Percentiles rank a stretch among this genome's conserved stretches.
Conservation (phyloP, 306 rosid genomes). For the Cucurbita moschata region DNA sequence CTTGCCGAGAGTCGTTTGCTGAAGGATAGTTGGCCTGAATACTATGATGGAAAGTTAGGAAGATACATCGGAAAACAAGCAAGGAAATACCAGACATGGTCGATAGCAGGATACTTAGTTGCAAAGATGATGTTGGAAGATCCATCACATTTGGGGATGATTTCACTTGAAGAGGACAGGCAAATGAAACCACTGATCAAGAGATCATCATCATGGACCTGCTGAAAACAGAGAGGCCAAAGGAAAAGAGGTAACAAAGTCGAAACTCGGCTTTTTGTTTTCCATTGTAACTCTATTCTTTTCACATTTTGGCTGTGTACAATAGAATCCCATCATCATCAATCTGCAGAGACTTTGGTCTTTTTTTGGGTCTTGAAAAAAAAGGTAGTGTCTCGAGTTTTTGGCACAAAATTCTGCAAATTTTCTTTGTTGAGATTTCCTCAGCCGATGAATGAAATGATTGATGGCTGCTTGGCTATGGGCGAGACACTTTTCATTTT, state of each 20-base stretch:
- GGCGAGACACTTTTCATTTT: neutral
- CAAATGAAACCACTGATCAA: conserved; percentile 7
- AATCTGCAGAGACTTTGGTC: neutral
- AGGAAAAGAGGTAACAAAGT: neutral
- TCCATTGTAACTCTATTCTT: conserved; percentile 8
- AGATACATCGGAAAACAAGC: conserved; percentile 7
- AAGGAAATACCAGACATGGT: conserved; percentile 7
- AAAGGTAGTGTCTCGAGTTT: neutral
- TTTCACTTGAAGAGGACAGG: conserved; percentile 8
- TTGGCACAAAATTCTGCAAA: conserved; percentile 4
- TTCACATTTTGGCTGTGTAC: conserved; percentile 5
- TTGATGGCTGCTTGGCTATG: neutral
- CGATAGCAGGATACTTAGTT: conserved; percentile 7
- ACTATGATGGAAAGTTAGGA: conserved; percentile 6
- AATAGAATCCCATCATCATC: neutral
- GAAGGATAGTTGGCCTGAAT: conserved; percentile 7
- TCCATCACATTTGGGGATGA: conserved; percentile 9
- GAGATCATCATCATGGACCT: conserved; percentile 10
- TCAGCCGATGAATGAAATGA: neutral
- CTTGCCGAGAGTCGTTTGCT: conserved; percentile 2
- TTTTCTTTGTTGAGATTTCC: neutral
- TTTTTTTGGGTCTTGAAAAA: neutral
- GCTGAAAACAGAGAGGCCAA: neutral
- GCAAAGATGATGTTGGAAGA: conserved; percentile 11
- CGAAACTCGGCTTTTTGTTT: neutral